Evolutionary conservation across 1,284 basidiomycete genomes (phyloP).

Genomic region (Tranzscheliella williamsii): DNA sequence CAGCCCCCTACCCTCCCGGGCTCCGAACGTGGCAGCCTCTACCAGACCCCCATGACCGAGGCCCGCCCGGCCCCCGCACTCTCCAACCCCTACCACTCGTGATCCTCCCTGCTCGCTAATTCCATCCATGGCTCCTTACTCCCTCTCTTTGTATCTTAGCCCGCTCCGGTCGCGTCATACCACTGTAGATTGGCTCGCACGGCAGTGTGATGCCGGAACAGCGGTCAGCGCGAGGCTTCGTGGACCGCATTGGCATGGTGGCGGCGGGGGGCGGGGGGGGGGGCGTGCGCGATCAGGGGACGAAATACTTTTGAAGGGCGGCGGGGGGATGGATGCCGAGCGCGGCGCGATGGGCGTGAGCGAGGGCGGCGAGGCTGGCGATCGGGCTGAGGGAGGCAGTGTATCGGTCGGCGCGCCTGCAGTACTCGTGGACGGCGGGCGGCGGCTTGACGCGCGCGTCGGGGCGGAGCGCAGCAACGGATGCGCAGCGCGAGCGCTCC

Average conservation of each 20-base stretch:
- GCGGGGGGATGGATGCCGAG: conserved; percentile 24
- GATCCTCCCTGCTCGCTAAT: background rate
- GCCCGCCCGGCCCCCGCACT: conserved; percentile 1
- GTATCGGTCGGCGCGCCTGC: conserved; percentile 36
- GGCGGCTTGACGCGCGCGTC: conserved; percentile 27
- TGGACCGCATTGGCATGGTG: no score
- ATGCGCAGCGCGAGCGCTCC: no score
- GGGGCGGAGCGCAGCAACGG: no score
- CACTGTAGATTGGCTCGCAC: no score
- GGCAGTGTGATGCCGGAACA: no score
- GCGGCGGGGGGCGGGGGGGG: no score
- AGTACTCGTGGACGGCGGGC: conserved; percentile 42
- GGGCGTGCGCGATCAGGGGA: no score
- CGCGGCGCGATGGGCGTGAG: conserved; percentile 9
- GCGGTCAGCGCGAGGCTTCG: no score
- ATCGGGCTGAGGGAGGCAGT: conserved; percentile 32
- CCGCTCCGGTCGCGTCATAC: no score
- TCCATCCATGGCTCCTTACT: background rate
- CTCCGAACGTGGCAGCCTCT: conserved; percentile 28
- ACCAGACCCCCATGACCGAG: conserved; percentile 38
- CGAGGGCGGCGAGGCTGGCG: conserved; percentile 17
- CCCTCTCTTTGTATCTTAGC: background rate
- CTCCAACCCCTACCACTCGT: background rate
- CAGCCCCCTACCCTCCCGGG: conserved; percentile 8
- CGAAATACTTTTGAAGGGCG: background rate